A percentile compares a stretch with the other conserved stretches of the same genome.
phyloP scores from a whole-genome alignment of 345 rosid species.

The Arabis alpina region DNA sequence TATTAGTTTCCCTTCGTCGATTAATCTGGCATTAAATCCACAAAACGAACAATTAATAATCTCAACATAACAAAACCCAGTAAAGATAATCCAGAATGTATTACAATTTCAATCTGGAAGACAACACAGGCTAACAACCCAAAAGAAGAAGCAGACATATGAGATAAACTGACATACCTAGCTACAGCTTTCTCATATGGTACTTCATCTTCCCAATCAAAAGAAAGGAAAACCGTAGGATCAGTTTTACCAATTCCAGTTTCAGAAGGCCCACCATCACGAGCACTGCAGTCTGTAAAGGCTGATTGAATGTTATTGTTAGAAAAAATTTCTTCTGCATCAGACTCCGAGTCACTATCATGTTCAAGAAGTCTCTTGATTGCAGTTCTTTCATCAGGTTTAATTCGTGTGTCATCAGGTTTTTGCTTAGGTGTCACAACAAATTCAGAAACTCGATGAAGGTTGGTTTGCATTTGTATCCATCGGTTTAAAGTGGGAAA shows the following conservation, averaged over 20 bases:
- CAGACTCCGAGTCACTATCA: slow-evolving; percentile 78
- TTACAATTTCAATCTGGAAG: not conserved
- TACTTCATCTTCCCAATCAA: slow-evolving; percentile 91
- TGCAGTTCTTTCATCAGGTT: slow-evolving; percentile 60
- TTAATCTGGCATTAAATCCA: slow-evolving; percentile 55
- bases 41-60: slow-evolving; percentile 21
- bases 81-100: slow-evolving; percentile 15
- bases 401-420: slow-evolving; percentile 53
- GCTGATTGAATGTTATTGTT: slow-evolving; percentile 47
- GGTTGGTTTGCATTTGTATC: slow-evolving; percentile 98
- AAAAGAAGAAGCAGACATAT: slow-evolving; percentile 18
- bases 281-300: slow-evolving; percentile 51
- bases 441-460: slow-evolving; percentile 91
- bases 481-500: slow-evolving; percentile 94
- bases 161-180: slow-evolving; percentile 49
- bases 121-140: slow-evolving; percentile 13
- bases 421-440: slow-evolving; percentile 73
- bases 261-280: slow-evolving; percentile 51
- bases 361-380: slow-evolving; percentile 80
- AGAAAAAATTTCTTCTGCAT: slow-evolving; percentile 62
- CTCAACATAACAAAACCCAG: slow-evolving; percentile 20
- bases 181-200: slow-evolving; percentile 92
- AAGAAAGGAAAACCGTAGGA: slow-evolving; percentile 75
- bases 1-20: slow-evolving; percentile 84
- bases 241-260: slow-evolving; percentile 58